Conservation (phyloP, 139 green algal species). For the Chlorella sp. region DNA sequence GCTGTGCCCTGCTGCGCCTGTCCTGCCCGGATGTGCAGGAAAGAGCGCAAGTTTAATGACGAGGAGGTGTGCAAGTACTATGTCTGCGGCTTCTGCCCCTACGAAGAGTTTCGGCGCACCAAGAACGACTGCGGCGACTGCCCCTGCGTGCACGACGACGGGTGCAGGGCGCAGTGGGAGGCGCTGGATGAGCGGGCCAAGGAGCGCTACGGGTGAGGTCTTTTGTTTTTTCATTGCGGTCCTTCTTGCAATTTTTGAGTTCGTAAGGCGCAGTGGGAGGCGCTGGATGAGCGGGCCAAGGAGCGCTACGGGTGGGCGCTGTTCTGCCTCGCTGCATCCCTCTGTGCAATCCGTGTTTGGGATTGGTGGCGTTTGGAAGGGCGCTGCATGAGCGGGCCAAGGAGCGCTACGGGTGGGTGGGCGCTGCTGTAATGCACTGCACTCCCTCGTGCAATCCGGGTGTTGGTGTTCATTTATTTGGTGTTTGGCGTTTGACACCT, state of each 20-base stretch:
- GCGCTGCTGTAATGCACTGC: no score
- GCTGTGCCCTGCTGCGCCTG: no score
- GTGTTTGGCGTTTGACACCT: no score
- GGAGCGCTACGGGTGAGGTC: slow-evolving; percentile 41
- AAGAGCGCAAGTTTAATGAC: slow-evolving; percentile 47
- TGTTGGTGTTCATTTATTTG: no score
- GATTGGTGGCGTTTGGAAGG: slow-evolving; percentile 45
- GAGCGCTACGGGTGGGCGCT: slow-evolving; percentile 41
- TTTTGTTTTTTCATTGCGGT: no score
- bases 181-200: slow-evolving; percentile 49
- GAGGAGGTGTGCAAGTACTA: slow-evolving; percentile 58
- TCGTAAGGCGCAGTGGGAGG: slow-evolving; percentile 50
- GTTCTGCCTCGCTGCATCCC: no score
- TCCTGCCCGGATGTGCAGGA: not conserved
- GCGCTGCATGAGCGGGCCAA: slow-evolving; percentile 49
- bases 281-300: slow-evolving; percentile 48
- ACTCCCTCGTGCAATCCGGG: no score
- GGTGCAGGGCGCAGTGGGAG: slow-evolving; percentile 48
- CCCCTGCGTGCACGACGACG: slow-evolving; percentile 56
- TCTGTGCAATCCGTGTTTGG: no score
- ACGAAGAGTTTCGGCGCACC: slow-evolving; percentile 61
- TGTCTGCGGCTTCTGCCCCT: slow-evolving; percentile 59
- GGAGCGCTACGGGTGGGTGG: no score
- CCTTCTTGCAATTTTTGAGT: no score
- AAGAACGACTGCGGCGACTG: slow-evolving; percentile 64